These are phyloP conservation scores for Phellinidium pouzarii DNA, from an alignment of 1,284 basidiomycete genomes.

Conservation along the genomic window DNA sequence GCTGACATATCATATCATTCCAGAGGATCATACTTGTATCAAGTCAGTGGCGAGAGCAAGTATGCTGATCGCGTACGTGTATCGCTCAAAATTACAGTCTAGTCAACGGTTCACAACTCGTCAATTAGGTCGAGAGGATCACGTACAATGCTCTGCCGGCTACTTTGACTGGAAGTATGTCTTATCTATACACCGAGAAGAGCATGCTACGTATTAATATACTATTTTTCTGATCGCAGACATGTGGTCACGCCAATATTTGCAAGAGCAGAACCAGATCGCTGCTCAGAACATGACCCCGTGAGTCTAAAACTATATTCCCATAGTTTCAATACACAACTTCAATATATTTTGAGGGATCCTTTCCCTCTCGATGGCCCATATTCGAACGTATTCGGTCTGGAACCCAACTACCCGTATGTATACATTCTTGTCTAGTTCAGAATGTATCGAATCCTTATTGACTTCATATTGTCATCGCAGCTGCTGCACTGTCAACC, in stretches of 20 bases:
- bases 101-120: not conserved
- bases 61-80: conserved; percentile 43
- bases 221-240: too few relatives aligned
- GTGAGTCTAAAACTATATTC: conserved; percentile 28
- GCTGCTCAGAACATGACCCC: conserved; percentile 51
- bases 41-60: conserved; percentile 50
- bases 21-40: conserved; percentile 50
- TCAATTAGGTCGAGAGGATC: conserved; percentile 49
- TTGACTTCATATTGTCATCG: not conserved
- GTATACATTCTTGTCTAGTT: conserved; percentile 10
- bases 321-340: conserved; percentile 3
- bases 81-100: not conserved
- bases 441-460: too few relatives aligned
- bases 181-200: not conserved
- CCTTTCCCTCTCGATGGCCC: conserved; percentile 49
- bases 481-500: conserved; percentile 56
- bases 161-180: conserved; percentile 42
- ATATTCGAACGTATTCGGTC: conserved; percentile 52
- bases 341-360: conserved; percentile 31
- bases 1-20: not conserved
- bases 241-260: conserved; percentile 55
- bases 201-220: not conserved
- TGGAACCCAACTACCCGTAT: conserved; percentile 43
- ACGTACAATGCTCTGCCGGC: conserved; percentile 54
- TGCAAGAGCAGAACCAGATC: conserved; percentile 57